Percentiles rank a stretch among this genome's conserved stretches.
Evolutionary conservation across 2,329 filamentous ascomycete species (phyloP).

Genomic region (Dactylonectria macrodidyma): DNA sequence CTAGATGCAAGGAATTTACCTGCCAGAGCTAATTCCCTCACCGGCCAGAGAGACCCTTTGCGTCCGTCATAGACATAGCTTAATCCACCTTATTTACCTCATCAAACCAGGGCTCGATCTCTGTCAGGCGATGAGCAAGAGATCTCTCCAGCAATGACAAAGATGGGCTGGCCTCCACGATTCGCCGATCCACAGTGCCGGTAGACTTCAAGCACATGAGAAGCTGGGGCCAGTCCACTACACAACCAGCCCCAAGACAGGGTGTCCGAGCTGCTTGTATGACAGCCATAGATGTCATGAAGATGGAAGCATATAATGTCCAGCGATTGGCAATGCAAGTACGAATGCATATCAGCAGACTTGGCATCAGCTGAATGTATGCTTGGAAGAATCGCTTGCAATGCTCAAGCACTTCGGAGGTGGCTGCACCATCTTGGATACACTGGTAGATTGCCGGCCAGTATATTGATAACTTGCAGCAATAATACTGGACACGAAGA

Average conservation of each 20-base stretch:
- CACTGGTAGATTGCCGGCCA: constrained; percentile 14
- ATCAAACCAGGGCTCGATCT: constrained; percentile 11
- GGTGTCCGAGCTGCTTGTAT: constrained; percentile 17
- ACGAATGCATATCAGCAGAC: constrained; percentile 6
- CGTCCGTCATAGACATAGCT: not conserved
- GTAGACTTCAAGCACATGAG: constrained; percentile 13
- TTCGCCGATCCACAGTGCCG: constrained; percentile 9
- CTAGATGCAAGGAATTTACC: constrained; percentile 21
- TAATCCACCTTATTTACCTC: constrained; percentile 6
- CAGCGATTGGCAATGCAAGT: constrained; percentile 16
- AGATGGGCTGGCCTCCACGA: constrained; percentile 11
- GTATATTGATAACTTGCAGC: constrained; percentile 48
- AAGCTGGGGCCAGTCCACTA: constrained; percentile 12
- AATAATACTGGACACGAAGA: constrained; percentile 48
- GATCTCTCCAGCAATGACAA: constrained; percentile 12
- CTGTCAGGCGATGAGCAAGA: constrained; percentile 10
- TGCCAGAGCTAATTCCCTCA: not conserved
- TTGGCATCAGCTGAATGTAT: constrained; percentile 9
- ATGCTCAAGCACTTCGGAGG: constrained; percentile 5
- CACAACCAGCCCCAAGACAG: constrained; percentile 7
- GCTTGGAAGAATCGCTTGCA: constrained; percentile 9
- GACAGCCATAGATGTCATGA: constrained; percentile 15
- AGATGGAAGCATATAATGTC: constrained; percentile 10
- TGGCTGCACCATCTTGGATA: constrained; percentile 7
- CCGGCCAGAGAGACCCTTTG: not conserved